phyloP scores from a whole-genome alignment of 345 rosid genomes.

The Sonneratia caseolaris region DNA sequence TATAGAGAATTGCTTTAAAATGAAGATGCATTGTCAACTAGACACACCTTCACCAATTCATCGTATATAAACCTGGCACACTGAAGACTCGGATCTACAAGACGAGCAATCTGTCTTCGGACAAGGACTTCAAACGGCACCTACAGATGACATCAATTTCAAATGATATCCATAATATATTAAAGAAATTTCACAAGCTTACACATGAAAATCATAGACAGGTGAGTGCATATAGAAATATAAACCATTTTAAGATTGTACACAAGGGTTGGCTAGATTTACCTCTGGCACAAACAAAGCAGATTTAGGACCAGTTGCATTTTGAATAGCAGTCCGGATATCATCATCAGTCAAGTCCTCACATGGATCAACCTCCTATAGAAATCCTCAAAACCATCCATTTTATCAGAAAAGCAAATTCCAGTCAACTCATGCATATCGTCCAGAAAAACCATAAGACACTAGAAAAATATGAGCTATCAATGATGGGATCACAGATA shows the following conservation, averaged over 20 bases:
- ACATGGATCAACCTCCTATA: constrained; percentile 95
- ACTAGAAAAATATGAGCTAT: background rate
- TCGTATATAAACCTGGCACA: constrained; percentile 94
- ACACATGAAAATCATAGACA: background rate
- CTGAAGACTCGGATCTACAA: constrained; percentile 93
- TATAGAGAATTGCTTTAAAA: background rate
- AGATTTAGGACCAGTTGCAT: constrained; percentile 90
- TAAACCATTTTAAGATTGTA: background rate
- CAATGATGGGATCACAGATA: background rate
- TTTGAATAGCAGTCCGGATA: constrained; percentile 87
- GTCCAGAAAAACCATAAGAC: background rate
- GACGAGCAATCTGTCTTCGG: constrained; percentile 81
- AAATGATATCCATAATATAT: background rate
- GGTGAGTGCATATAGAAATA: background rate
- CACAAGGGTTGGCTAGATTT: constrained; percentile 17
- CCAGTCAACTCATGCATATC: background rate
- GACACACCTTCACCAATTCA: constrained; percentile 68
- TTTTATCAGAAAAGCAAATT: background rate
- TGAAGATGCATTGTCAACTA: constrained; percentile 2
- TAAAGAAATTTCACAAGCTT: background rate
- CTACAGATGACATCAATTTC: constrained; percentile 17
- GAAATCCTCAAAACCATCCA: constrained; percentile 3
- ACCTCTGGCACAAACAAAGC: constrained; percentile 94
- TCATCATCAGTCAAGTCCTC: constrained; percentile 89
- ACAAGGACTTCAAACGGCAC: constrained; percentile 94